Conservation (phyloP, 768 basidiomycete genomes). For the Piloderma croceum region DNA sequence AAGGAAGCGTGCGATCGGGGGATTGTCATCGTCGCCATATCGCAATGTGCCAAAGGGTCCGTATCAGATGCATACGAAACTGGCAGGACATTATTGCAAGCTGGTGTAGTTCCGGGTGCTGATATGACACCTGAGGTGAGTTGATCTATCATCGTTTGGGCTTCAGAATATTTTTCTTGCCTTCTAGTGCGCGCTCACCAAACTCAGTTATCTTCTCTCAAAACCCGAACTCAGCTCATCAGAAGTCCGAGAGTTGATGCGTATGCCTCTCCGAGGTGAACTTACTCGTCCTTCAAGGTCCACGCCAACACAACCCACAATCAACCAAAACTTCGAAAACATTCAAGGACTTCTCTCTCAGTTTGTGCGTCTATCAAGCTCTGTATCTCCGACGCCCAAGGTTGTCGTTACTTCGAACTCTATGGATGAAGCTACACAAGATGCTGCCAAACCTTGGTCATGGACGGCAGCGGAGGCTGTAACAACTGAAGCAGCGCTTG, state of each 20-base stretch:
- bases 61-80: slow-evolving; percentile 84
- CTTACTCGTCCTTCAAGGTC: slow-evolving; percentile 50
- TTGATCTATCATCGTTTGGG: not conserved
- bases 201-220: slow-evolving; percentile 84
- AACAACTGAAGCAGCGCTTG: slow-evolving; percentile 61
- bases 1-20: slow-evolving; percentile 79
- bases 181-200: slow-evolving; percentile 77
- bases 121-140: slow-evolving; percentile 95
- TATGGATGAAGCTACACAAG: slow-evolving; percentile 35
- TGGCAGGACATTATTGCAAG: slow-evolving; percentile 59
- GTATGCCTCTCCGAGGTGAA: slow-evolving; percentile 82
- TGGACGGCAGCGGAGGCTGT: slow-evolving; percentile 74
- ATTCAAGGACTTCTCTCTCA: slow-evolving; percentile 64
- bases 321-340: slow-evolving; percentile 38
- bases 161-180: slow-evolving; percentile 2
- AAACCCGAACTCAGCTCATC: slow-evolving; percentile 67
- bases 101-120: slow-evolving; percentile 77
- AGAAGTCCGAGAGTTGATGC: slow-evolving; percentile 71
- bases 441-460: slow-evolving; percentile 61
- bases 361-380: slow-evolving; percentile 56
- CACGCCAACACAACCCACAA: slow-evolving; percentile 37
- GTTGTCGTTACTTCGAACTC: slow-evolving; percentile 30
- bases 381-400: slow-evolving; percentile 30
- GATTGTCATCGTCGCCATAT: slow-evolving; percentile 85
- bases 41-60: slow-evolving; percentile 83